phyloP scores from a whole-genome alignment of 768 basidiomycete species.

The Mycena belliarum region DNA sequence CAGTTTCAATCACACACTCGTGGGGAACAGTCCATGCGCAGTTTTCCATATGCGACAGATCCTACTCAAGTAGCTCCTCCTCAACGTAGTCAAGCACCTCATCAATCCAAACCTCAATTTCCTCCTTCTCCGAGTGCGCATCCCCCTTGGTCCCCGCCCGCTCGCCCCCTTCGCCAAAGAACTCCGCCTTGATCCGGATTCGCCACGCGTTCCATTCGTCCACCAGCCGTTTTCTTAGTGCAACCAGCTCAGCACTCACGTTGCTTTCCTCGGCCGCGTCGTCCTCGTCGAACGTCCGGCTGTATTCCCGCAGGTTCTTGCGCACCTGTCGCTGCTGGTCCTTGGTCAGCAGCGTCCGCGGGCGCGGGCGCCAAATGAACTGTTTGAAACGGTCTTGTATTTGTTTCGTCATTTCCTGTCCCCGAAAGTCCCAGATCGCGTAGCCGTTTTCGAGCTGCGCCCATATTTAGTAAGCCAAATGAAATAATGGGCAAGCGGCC shows the following conservation, averaged over 20 bases:
- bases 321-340: conserved; percentile 87
- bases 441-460: conserved; percentile 98
- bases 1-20: conserved; percentile 1
- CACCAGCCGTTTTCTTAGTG: conserved; percentile 85
- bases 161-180: conserved; percentile 55
- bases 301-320: conserved; percentile 89
- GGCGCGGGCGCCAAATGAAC: conserved; percentile 97
- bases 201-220: conserved; percentile 99
- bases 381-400: conserved; percentile 97
- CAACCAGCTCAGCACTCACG: conserved; percentile 91
- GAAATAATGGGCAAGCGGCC: neutral
- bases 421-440: conserved; percentile 97
- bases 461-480: neutral
- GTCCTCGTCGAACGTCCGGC: conserved; percentile 91
- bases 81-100: conserved; percentile 92
- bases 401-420: conserved; percentile 89
- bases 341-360: conserved; percentile 80
- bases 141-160: conserved; percentile 34
- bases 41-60: conserved; percentile 20
- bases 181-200: conserved; percentile 61
- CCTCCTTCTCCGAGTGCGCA: conserved; percentile 66
- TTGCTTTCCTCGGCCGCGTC: conserved; percentile 95
- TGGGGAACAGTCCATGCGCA: conserved; percentile 3
- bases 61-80: conserved; percentile 66
- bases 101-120: conserved; percentile 93